phyloP scores from a whole-genome alignment of 1,139 yeast species.

The Debaryomyces robertsiae region DNA sequence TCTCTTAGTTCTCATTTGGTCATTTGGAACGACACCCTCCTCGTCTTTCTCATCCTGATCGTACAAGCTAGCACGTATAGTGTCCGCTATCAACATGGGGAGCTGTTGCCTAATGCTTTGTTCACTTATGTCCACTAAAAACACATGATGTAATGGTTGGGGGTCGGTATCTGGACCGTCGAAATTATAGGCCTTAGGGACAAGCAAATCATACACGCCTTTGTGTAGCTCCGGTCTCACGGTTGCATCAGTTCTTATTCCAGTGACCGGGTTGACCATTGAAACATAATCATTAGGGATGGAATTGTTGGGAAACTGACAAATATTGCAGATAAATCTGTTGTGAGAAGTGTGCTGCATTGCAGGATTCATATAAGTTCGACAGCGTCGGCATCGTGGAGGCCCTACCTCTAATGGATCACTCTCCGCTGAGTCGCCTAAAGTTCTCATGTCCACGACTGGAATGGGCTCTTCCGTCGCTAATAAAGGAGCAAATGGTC shows the following conservation, averaged over 20 bases:
- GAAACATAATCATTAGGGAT: slow-evolving; percentile 71
- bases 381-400: slow-evolving; percentile 87
- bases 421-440: slow-evolving; percentile 25
- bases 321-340: slow-evolving; percentile 79
- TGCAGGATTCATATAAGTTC: slow-evolving; percentile 85
- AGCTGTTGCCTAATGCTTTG: slow-evolving; percentile 65
- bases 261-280: slow-evolving; percentile 58
- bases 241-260: slow-evolving; percentile 62
- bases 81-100: slow-evolving; percentile 70
- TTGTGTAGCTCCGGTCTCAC: slow-evolving; percentile 73
- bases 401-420: slow-evolving; percentile 59
- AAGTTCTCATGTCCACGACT: slow-evolving; percentile 58
- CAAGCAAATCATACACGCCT: slow-evolving; percentile 86
- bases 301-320: slow-evolving; percentile 70
- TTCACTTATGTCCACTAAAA: slow-evolving; percentile 73
- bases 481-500: slow-evolving; percentile 76
- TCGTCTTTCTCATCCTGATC: slow-evolving; percentile 15
- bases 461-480: slow-evolving; percentile 62
- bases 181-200: slow-evolving; percentile 71
- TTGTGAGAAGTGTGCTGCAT: slow-evolving; percentile 71
- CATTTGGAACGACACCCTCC: slow-evolving; percentile 20
- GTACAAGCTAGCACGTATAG: slow-evolving; percentile 62
- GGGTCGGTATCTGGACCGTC: slow-evolving; percentile 31
- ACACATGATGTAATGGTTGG: slow-evolving; percentile 66
- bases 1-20: slow-evolving; percentile 35